Evolutionary conservation across 2,329 filamentous ascomycete species (phyloP), one percentile per base, ranked within the genome.

Genomic region (Epichloe glyceriae): DNA sequence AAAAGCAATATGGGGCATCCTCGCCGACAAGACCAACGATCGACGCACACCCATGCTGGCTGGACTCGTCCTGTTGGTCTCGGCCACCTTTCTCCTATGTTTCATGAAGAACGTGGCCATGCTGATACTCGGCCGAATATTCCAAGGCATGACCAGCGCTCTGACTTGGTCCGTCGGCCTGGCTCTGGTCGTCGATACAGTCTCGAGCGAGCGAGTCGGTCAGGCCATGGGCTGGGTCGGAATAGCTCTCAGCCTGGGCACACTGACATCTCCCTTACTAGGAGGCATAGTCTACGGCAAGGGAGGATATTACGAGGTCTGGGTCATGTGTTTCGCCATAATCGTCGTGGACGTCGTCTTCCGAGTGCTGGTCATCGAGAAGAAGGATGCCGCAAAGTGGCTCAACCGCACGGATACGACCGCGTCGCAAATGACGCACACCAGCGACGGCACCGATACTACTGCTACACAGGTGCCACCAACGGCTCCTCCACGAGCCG

Each of bases 101-200:
- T 53, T 64, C 8, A 61, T 60, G 50, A 56, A 49, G 30, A 63
- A 56, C 19, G 58, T 67, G 14, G 50, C 60, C 39, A 66, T 66
- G 54, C 57, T 67, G 17, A 55, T 67, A 48, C 50, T 62, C 35
- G 65, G 64, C 8, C 60, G 65, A 38, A 56, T 59, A 22, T 53
- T 67, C 14, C 65, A 67, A 49, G 65, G 65, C 39, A 53, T 63
- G 46, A 64, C 65, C 3, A 62, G 62, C 5, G 60, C 62, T 30
- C 52, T 67, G 20, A 67, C 64, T 5, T 67, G 65, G 65, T 66
- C 64, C 15, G 65, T 67, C 22, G 65, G 65, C 3, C 56, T 67
- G 26, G 64, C 65, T 10, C 61, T 67, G 7, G 61, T 67, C 46
- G 61, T 66, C 22, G 65, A 67, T 43, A 62, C 62, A 3, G 64